Conservation (phyloP, 352 stramenopile genomes). For the Phytophthora quininea region DNA sequence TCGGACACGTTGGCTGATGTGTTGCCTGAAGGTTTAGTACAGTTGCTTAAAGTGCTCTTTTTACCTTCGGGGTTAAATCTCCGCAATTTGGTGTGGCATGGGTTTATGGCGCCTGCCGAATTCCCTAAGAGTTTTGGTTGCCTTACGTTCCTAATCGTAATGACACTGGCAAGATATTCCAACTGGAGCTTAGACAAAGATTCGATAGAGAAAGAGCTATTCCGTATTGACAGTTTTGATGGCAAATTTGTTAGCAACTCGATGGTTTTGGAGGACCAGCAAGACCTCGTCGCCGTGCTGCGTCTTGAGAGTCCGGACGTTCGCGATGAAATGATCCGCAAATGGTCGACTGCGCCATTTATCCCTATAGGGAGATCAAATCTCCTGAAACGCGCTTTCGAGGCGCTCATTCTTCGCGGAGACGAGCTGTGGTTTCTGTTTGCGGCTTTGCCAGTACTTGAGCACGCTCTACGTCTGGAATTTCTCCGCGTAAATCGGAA, state of each 20-base stretch:
- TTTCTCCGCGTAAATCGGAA: constrained; percentile 58
- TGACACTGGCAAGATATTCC: constrained; percentile 41
- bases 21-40: constrained; percentile 48
- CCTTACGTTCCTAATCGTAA: constrained; percentile 53
- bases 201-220: constrained; percentile 16
- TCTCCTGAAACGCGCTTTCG: constrained; percentile 45
- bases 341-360: constrained; percentile 33
- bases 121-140: constrained; percentile 64
- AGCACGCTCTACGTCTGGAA: constrained; percentile 63
- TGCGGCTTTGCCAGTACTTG: constrained; percentile 63
- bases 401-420: constrained; percentile 19
- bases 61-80: constrained; percentile 67
- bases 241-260: constrained; percentile 31
- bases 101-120: constrained; percentile 58
- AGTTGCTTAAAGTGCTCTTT: constrained; percentile 59
- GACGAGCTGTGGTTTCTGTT: constrained; percentile 70
- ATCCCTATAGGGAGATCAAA: constrained; percentile 44
- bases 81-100: constrained; percentile 76
- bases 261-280: neutral
- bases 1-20: constrained; percentile 36
- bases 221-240: constrained; percentile 27
- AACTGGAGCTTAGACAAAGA: neutral
- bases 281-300: constrained; percentile 20
- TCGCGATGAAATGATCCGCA: constrained; percentile 3
- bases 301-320: constrained; percentile 1